Base-by-base conservation (phyloP, 192 early-diverging fungal genomes). In the Diversispora eburnea region DNA sequence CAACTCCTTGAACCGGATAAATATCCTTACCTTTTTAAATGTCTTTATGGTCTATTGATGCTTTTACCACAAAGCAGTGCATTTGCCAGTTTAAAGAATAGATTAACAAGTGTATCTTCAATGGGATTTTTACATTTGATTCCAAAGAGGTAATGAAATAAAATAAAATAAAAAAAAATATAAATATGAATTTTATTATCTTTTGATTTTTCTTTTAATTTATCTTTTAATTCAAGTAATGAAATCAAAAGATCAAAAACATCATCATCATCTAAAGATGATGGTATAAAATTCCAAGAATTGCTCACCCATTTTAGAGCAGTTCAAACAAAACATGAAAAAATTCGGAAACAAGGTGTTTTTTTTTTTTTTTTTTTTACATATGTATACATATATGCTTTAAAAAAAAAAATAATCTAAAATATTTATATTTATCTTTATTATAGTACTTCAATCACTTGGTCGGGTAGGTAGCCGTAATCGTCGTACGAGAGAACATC, bases 31-130 rank as follows among this genome's bases (percentile, higher is more conserved):
- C 84, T 99, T 46, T 89, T 91, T 83, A 94, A 96, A 70, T 92
- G 94, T 65, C 82, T 99, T 15, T 99, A 97, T 79, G 97, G 97
- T 10, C 80, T 99, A 20, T 77, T 99, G 76, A 98, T 99, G 96
- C 84, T 99, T 51, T 78, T 99, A 55, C 98, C 98, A 65, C 98
- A 99, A 79, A 94, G 92, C 52, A 91, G 88, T 41, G 97, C 98
- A 7, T 99, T 98, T 90, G 94, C 92, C 0, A 97, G 95, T 5
- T 78, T 99, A 68, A 80, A 95, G 45, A 98, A 95, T 80, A 87
- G 98, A n/a, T 76, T 99, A 72, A 93, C 90, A 51, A 91, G 92
- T 70, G 93, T 99, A 25, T 86, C 86, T 56, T 85, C 88, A 1
- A 76, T 91, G 74, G 88, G 87, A 39, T 87, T 86, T 65, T 77